Percentiles rank a stretch among this genome's conserved stretches.
These are phyloP conservation scores for Metschnikowia hibisci DNA, from an alignment of 805 yeast genomes.

Conservation along the genomic window DNA sequence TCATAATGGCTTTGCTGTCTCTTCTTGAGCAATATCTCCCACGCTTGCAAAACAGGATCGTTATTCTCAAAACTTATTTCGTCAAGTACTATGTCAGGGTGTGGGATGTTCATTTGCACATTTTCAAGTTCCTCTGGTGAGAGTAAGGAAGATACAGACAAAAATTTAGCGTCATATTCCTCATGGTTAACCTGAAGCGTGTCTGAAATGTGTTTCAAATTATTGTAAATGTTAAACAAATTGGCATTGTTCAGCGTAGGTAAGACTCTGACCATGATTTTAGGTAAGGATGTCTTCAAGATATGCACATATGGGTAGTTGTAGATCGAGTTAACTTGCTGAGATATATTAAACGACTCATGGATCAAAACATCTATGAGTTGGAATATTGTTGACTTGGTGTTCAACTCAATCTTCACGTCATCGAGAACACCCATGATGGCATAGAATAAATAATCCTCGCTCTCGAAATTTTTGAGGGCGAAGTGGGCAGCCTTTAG, in stretches of 20 bases:
- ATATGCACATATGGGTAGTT: conserved; percentile 37
- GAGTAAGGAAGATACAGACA: conserved; percentile 27
- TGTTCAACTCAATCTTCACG: conserved; percentile 49
- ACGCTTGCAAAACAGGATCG: conserved; percentile 37
- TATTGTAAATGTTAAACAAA: conserved; percentile 33
- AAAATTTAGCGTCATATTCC: conserved; percentile 26
- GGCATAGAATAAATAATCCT: conserved; percentile 66
- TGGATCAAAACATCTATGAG: conserved; percentile 60
- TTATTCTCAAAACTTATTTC: conserved; percentile 16
- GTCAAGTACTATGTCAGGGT: conserved; percentile 28
- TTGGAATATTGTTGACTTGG: conserved; percentile 62
- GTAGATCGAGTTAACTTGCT: conserved; percentile 31
- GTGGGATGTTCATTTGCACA: conserved; percentile 30
- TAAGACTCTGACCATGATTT: conserved; percentile 30
- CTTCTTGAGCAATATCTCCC: conserved; percentile 46
- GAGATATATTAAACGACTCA: conserved; percentile 33
- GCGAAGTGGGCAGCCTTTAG: conserved; percentile 54
- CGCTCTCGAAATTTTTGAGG: conserved; percentile 51
- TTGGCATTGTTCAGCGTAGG: conserved; percentile 37
- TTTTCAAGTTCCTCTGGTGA: conserved; percentile 33
- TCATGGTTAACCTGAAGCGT: conserved; percentile 29
- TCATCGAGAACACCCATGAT: conserved; percentile 57
- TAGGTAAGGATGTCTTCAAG: conserved; percentile 32
- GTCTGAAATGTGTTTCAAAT: conserved; percentile 36
- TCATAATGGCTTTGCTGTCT: conserved; percentile 52